Base-by-base conservation (phyloP, 805 yeast species). In the Metschnikowia lochheadii region DNA sequence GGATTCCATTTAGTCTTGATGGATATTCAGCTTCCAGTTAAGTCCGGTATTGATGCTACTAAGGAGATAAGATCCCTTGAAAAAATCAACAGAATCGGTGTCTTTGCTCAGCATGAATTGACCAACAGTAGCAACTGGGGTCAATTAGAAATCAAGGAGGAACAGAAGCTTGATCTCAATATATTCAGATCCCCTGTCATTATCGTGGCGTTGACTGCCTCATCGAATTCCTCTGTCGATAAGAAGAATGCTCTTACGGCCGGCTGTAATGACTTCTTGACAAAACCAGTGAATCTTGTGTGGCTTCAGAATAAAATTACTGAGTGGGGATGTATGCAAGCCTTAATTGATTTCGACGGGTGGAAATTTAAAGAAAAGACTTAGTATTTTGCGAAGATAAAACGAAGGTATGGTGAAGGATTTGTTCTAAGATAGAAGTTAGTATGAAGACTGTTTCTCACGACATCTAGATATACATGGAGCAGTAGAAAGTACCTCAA, bases 261-360 rank as follows among this genome's bases (percentile, higher is more conserved):
- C 2, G 99, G 99, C 43, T 94, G 99, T 69, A 94, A 94, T 63
- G 99, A 94, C 67, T 94, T 86, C 70, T 70, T 94, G 58, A 94
- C 97, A 8, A 94, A 94, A 59, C 99, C 99, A 0, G 98, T 94
- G 7, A 92, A 90, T 59, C 74, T 92, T 58, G 88, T 83, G 44
- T 94, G 99, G 99, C 74, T 94, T 43, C 88, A 90, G 61, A 89
- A 88, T 63, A 94, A 94, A 68, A 87, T 94, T 47, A 86, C 90
- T 0, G 97, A 92, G 67, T 94, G 98, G 98, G 98, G 99, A 0
- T 92, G 98, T 67, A 92, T 92, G 98, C 99, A 92, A 69, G 97
- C 97, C 0, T 72, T 92, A 45, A 91, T 92, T 65, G 96, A 92
- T 68, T 92, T 87, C 66, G 97, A 94, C 64, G 92, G 95, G 36